phyloP scores from a whole-genome alignment of 164 flowering plant genomes.

The Buxus sempervirens region DNA sequence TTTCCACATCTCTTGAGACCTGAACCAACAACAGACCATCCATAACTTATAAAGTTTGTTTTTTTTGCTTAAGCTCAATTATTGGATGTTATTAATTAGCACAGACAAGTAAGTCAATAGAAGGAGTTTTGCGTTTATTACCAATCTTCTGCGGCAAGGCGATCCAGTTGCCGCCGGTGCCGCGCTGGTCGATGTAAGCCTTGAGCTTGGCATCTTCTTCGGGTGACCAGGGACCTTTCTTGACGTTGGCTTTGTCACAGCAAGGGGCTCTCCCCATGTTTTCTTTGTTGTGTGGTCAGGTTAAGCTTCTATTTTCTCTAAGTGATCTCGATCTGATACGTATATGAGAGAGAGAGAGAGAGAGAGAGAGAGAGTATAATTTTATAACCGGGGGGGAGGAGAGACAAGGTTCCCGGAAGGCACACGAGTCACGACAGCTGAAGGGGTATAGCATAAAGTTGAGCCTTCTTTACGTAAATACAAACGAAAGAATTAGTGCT shows the following conservation, averaged over 20 bases:
- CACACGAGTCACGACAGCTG: conserved; percentile 19
- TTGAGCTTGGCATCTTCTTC: conserved; percentile 86
- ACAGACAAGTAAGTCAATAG: background rate
- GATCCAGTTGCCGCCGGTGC: conserved; percentile 91
- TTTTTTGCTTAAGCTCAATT: background rate
- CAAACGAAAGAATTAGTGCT: conserved; percentile 23
- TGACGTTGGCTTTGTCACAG: conserved; percentile 85
- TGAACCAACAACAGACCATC: conserved; percentile 13
- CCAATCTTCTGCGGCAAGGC: conserved; percentile 85
- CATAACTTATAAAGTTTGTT: no score
- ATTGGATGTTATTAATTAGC: background rate
- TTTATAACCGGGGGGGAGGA: conserved; percentile 43
- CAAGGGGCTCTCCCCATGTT: conserved; percentile 94
- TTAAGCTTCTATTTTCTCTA: conserved; percentile 1
- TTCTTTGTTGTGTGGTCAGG: conserved; percentile 3
- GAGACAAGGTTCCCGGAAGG: conserved; percentile 24
- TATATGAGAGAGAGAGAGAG: conserved; percentile 19
- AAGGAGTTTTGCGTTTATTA: conserved; percentile 11
- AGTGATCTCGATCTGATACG: background rate
- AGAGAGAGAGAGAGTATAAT: conserved; percentile 12
- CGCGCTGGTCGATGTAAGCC: conserved; percentile 55
- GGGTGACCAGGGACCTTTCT: conserved; percentile 95
- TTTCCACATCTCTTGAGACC: conserved; percentile 90
- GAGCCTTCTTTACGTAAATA: conserved; percentile 9
- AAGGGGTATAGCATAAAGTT: conserved; percentile 19